Conservation (phyloP, 768 basidiomycete genomes). For the Coprinopsis marcescibilis region DNA sequence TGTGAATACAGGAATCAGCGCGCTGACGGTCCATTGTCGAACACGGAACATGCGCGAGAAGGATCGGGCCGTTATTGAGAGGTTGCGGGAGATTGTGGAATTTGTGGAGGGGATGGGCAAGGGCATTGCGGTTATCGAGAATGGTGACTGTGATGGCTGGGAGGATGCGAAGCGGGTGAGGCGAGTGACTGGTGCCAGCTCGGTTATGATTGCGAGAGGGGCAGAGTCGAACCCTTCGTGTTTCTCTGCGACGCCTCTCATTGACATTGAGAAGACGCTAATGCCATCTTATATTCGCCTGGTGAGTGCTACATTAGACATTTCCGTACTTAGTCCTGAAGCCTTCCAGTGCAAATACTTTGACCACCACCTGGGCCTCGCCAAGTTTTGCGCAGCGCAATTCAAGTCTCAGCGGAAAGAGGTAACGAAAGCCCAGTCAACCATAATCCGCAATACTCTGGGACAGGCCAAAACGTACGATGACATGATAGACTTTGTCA, state of each 20-base stretch:
- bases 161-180: conserved; percentile 75
- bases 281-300: conserved; percentile 71
- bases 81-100: conserved; percentile 81
- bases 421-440: conserved; percentile 55
- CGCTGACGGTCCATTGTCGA: conserved; percentile 91
- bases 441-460: conserved; percentile 46
- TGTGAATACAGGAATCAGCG: conserved; percentile 79
- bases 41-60: conserved; percentile 86
- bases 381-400: conserved; percentile 83
- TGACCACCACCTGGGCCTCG: conserved; percentile 74
- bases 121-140: conserved; percentile 86
- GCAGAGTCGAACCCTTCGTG: conserved; percentile 92
- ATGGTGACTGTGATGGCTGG: conserved; percentile 84
- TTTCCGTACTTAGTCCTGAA: background rate
- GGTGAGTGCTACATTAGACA: conserved; percentile 31
- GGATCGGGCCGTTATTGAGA: conserved; percentile 72
- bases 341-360: conserved; percentile 59
- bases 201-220: conserved; percentile 94
- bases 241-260: conserved; percentile 65
- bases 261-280: conserved; percentile 63
- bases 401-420: conserved; percentile 64
- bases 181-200: conserved; percentile 76
- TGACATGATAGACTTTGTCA: conserved; percentile 45
- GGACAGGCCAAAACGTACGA: conserved; percentile 59
- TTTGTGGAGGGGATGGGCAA: conserved; percentile 70